Base-by-base conservation (phyloP, 2,329 filamentous ascomycete species). In the Plenodomus lindquistii region DNA sequence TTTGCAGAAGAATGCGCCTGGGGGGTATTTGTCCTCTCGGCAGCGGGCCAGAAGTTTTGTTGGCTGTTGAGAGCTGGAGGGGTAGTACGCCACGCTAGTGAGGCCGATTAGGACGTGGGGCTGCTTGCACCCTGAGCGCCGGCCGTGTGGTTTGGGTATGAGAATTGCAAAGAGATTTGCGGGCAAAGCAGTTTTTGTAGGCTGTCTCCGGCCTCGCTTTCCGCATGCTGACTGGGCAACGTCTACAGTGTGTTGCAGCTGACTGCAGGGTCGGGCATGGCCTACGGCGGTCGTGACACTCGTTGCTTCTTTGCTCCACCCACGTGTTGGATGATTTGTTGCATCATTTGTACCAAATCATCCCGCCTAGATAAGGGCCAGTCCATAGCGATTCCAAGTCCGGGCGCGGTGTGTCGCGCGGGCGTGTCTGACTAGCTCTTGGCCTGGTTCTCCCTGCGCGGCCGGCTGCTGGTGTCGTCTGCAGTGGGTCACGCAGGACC, bases 311-410 rank as follows among this genome's bases (percentile, higher is more conserved):
- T 47, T 47, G 48, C 53, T 53, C 52, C 54, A 54, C 63, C 62
- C 61, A 62, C 58, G 60, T n/a, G n/a, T n/a, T n/a, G n/a, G n/a
- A n/a, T n/a, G n/a, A n/a, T n/a, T 55, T 55, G 48, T 44, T 38
- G 48, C 55, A 48, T 52, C 59, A 57, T 53, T 49, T 44, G 55
- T 50, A 37, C 46, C 56, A 44, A 50, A 52, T 43, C 59, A 61
- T 55, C 43, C 52, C 54, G 52, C 62, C 46, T 57, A 53, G 64
- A 65, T 65, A 66, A 65, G 27, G 11, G 63, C 54, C 54, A 52
- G 55, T 52, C 49, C 57, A 61, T 42, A 52, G 37, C 49, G 37
- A 57, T 61, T 63, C 53, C 50, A 63, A 67, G 63, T 60, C 60
- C 57, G 55, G 31, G 54, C 48, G 51, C 51, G 44, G 39, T 52